A percentile compares a stretch with the other conserved stretches of the same genome.
Conservation (phyloP, 1,284 basidiomycete genomes). For the Pascua sp. region DNA sequence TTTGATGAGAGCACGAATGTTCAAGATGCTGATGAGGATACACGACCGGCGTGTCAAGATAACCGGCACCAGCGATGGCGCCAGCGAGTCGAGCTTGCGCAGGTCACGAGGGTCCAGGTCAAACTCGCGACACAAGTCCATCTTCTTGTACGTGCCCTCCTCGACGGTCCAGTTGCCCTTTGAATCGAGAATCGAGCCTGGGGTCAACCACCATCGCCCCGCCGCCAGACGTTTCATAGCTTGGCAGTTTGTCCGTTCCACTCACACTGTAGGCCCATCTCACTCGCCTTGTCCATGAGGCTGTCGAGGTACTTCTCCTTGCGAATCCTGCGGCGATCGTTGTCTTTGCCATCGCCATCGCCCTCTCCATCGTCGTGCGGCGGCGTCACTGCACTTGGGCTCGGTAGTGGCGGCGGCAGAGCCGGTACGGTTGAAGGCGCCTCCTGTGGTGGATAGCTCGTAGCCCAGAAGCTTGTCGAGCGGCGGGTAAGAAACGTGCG, state of each 20-base stretch:
- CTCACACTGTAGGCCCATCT: slow-evolving; percentile 45
- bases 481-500: slow-evolving; percentile 7
- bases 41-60: slow-evolving; percentile 85
- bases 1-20: slow-evolving; percentile 91
- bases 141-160: slow-evolving; percentile 84
- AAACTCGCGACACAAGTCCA: slow-evolving; percentile 82
- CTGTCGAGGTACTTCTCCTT: slow-evolving; percentile 43
- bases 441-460: slow-evolving; percentile 13
- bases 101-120: slow-evolving; percentile 89
- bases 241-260: not conserved
- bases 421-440: slow-evolving; percentile 1
- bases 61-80: slow-evolving; percentile 75
- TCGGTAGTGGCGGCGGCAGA: slow-evolving; percentile 8
- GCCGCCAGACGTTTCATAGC: no score
- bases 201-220: not conserved
- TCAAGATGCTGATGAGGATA: slow-evolving; percentile 88
- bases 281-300: slow-evolving; percentile 49
- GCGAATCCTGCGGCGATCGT: slow-evolving; percentile 8
- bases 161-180: slow-evolving; percentile 85
- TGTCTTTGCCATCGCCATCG: slow-evolving; percentile 1
- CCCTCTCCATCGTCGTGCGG: no score
- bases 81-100: slow-evolving; percentile 88
- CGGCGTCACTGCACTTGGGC: slow-evolving; percentile 6
- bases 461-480: slow-evolving; percentile 24
- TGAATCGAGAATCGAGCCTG: slow-evolving; percentile 81